Evolutionary conservation across 2,329 filamentous ascomycete species (phyloP).

Genomic region (Trichoderma breve): DNA sequence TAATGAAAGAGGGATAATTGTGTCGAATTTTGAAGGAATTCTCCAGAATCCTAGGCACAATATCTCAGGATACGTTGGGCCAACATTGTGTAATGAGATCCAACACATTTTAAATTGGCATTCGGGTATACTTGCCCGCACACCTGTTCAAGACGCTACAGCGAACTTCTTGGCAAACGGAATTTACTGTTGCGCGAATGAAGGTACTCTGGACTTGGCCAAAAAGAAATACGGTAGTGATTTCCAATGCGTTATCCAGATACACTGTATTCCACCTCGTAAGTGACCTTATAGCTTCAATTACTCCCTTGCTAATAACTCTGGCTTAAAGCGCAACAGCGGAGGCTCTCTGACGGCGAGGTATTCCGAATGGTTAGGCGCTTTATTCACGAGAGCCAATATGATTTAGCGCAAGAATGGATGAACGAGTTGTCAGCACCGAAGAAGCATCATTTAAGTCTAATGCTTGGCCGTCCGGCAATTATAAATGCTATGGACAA

Average conservation of each 20-base stretch:
- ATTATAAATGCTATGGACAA: neutral
- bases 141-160: too few species aligned
- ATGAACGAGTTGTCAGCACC: slow-evolving; percentile 5
- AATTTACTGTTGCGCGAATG: neutral
- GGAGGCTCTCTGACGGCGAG: neutral
- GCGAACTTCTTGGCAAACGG: neutral
- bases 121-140: too few species aligned
- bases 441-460: neutral
- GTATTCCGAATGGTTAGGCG: slow-evolving; percentile 4
- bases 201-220: neutral
- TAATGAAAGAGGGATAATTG: neutral
- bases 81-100: neutral
- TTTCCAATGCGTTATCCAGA: neutral
- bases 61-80: neutral
- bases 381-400: neutral
- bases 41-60: neutral
- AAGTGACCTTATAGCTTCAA: neutral
- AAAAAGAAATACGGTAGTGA: neutral
- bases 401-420: slow-evolving; percentile 1
- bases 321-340: neutral
- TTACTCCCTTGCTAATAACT: neutral
- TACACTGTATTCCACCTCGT: neutral
- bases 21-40: neutral
- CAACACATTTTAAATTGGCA: neutral
- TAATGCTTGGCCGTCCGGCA: neutral